Evolutionary conservation across 306 rosid species (phyloP), one percentile per base, ranked within the genome.

Genomic region (Trichosanthes cucumerina): DNA sequence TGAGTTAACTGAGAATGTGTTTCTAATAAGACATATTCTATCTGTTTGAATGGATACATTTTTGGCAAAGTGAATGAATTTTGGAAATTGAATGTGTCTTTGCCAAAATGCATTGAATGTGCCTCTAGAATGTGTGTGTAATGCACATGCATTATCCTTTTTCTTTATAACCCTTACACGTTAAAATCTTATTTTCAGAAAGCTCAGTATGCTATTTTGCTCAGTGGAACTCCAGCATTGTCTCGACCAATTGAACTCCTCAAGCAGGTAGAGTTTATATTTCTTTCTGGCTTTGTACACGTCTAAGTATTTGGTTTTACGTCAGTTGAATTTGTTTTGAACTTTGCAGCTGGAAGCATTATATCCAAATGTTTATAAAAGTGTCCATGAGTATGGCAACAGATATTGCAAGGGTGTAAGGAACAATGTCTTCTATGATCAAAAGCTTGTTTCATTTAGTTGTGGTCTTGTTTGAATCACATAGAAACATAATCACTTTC

Each of bases 371-470:
- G 97, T 89, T 24, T 95, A 87, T 80, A 95, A 78, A 86, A 92
- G 76, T 75, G 97, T 95, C 73, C 98, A 91, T 46, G 97, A 92
- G 80, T 95, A 95, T 82, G 98, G 98, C 60, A 85, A 82, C 76
- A 93, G 96, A 71, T 95, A 95, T 81, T 95, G 98, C 93, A 89
- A 88, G 95, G 98, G 98, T 79, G 98, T 94, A 94, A 90, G 98
- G 84, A 75, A 75, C 81, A 60, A 47, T 83, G 83, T 38, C 66
- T 78, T 80, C 79, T 79, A 47, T 19, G 4, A 77, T 10, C 71
- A 62, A 44, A 70, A 58, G 47, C 76, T 62, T 80, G 24, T 33
- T 59, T 23, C 8, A 0, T 31, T 38, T 74, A 6, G 21, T 52
- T 34, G 47, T 46, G 78, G 79, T 74, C 65, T 43, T 79, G 18